Evolutionary conservation across 2,329 filamentous ascomycete genomes (phyloP).

Genomic region (Alternaria brassicae): DNA sequence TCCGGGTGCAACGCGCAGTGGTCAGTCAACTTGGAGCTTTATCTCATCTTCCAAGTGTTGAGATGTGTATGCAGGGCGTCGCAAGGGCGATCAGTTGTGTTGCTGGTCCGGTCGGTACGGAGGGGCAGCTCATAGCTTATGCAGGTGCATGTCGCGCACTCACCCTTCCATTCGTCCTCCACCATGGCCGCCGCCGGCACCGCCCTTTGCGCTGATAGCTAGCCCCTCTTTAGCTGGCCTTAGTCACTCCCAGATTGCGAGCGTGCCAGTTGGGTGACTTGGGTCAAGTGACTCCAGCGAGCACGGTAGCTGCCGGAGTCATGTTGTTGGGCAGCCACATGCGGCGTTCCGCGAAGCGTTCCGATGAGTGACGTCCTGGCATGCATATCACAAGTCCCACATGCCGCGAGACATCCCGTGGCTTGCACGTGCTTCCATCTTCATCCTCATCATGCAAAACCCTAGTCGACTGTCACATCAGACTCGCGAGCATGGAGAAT

Average conservation of each 20-base stretch:
- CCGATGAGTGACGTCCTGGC: slow-evolving; percentile 24
- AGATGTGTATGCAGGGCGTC: slow-evolving; percentile 21
- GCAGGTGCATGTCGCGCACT: slow-evolving; percentile 22
- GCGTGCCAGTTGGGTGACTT: neutral
- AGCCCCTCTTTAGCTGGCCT: slow-evolving; percentile 2
- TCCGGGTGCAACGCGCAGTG: neutral
- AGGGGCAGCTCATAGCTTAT: slow-evolving; percentile 25
- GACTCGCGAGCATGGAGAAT: neutral
- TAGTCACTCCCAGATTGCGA: neutral
- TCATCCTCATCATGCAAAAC: neutral
- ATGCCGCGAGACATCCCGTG: neutral
- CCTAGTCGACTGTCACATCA: neutral
- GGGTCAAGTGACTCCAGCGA: slow-evolving; percentile 6
- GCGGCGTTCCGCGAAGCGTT: slow-evolving; percentile 21
- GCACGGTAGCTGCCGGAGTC: neutral
- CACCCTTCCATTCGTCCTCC: slow-evolving; percentile 10
- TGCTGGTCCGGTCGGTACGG: slow-evolving; percentile 13
- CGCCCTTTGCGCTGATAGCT: slow-evolving; percentile 17
- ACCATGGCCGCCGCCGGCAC: neutral
- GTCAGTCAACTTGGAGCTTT: slow-evolving; percentile 7
- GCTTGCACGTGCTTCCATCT: neutral
- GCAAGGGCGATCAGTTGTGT: slow-evolving; percentile 14
- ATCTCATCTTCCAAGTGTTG: slow-evolving; percentile 24
- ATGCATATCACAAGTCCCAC: slow-evolving; percentile 9
- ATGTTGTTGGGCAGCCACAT: slow-evolving; percentile 6